A percentile compares a stretch with the other conserved stretches of the same genome.
These are phyloP conservation scores for Pistacia vera DNA, from an alignment of 345 rosid genomes.

Conservation along the genomic window DNA sequence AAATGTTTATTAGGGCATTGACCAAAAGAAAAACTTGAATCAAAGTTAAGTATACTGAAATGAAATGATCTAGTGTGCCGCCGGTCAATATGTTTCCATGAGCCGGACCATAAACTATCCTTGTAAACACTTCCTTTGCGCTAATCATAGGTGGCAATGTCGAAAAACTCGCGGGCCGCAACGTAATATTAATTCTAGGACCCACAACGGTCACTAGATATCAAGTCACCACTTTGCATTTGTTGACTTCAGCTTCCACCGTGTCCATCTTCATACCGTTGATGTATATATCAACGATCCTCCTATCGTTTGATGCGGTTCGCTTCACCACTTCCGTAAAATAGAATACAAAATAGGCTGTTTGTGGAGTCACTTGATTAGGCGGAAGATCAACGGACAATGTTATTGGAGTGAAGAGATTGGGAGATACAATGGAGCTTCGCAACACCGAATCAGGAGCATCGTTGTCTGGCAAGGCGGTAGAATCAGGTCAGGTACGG, in stretches of 20 bases:
- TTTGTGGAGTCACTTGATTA: not conserved
- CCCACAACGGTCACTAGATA: not conserved
- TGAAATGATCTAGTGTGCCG: not conserved
- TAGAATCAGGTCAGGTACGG: too few relatives aligned
- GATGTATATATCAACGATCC: slow-evolving; percentile 18
- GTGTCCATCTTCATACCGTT: slow-evolving; percentile 6
- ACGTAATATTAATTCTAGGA: not conserved
- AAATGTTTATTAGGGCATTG: not conserved
- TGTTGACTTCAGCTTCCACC: not conserved
- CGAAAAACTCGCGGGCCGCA: not conserved
- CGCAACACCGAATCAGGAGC: too few relatives aligned
- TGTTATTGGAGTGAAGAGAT: too few relatives aligned
- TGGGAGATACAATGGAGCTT: too few relatives aligned
- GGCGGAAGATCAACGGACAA: slow-evolving; percentile 9
- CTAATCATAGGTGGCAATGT: not conserved
- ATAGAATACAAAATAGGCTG: slow-evolving; percentile 24
- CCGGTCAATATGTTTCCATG: not conserved
- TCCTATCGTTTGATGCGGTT: not conserved
- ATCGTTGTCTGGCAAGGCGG: too few relatives aligned
- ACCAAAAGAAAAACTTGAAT: not conserved
- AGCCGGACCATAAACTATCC: not conserved
- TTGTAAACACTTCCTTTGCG: not conserved
- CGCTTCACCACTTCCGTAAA: not conserved
- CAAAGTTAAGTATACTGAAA: not conserved
- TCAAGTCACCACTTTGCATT: not conserved